Percentiles rank a stretch among this genome's conserved stretches.
Evolutionary conservation across 805 yeast genomes (phyloP).

Genomic region (Hanseniaspora vineae): DNA sequence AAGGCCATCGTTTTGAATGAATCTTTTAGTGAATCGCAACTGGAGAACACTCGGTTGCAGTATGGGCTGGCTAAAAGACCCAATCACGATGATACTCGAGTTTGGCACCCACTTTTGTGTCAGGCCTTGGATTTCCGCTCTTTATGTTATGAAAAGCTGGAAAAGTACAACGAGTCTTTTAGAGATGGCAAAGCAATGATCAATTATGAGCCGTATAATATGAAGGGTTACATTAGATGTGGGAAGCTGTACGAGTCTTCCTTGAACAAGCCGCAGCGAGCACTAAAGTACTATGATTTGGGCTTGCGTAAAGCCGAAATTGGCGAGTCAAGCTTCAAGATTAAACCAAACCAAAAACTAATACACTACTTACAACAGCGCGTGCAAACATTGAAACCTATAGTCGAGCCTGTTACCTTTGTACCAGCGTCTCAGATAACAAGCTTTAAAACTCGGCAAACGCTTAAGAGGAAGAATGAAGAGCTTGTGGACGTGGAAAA

Average conservation of each 20-base stretch:
- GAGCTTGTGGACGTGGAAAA: no score
- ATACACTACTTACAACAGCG: conserved; percentile 5
- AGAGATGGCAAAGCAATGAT: conserved; percentile 12
- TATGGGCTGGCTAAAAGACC: conserved; percentile 7
- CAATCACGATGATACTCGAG: conserved; percentile 4
- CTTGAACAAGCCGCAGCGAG: conserved; percentile 11
- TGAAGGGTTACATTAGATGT: conserved; percentile 17
- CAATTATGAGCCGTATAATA: conserved; percentile 15
- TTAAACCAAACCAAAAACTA: conserved; percentile 8
- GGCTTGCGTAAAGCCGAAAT: conserved; percentile 10
- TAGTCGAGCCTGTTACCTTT: no score
- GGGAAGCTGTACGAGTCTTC: conserved; percentile 15
- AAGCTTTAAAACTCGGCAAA: no score
- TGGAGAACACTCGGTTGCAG: conserved; percentile 8
- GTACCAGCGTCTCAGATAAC: no score
- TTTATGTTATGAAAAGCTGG: conserved; percentile 18
- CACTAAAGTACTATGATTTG: conserved; percentile 11
- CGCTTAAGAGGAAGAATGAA: no score
- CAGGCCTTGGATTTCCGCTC: conserved; percentile 17
- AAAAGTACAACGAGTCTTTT: conserved; percentile 13
- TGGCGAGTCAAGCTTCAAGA: conserved; percentile 6
- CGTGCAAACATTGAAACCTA: no score
- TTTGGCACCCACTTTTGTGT: conserved; percentile 18
- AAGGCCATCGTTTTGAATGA: conserved; percentile 16
- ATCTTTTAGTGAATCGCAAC: conserved; percentile 12